A percentile compares a stretch with the other conserved stretches of the same genome.
Evolutionary conservation across 2,329 filamentous ascomycete species (phyloP).

Genomic region (Cladosporium colombiae): DNA sequence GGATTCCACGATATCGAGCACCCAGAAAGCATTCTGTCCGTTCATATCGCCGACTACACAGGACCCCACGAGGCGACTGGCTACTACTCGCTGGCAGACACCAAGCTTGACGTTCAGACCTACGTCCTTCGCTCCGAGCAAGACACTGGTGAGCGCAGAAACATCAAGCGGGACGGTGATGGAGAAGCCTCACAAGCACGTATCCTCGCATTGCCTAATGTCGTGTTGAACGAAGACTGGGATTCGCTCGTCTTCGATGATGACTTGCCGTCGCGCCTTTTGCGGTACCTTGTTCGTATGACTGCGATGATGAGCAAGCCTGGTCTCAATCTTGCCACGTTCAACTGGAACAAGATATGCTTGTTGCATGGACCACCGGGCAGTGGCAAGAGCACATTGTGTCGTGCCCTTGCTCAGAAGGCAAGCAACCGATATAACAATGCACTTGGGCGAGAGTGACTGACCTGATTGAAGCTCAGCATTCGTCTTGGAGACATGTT

Average conservation of each 20-base stretch:
- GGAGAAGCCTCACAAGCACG: constrained; percentile 37
- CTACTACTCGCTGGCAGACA: constrained; percentile 36
- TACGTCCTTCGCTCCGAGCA: constrained; percentile 41
- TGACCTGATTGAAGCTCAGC: not conserved
- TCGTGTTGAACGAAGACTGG: constrained; percentile 46
- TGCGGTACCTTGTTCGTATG: constrained; percentile 43
- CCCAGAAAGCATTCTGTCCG: constrained; percentile 35
- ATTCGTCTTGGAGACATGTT: constrained; percentile 47
- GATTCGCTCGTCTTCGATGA: constrained; percentile 50
- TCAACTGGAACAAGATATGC: constrained; percentile 50
- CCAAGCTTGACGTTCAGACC: constrained; percentile 46
- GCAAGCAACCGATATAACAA: constrained; percentile 32
- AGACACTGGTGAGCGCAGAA: constrained; percentile 29
- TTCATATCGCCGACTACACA: constrained; percentile 44
- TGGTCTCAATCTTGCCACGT: constrained; percentile 40
- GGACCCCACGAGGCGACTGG: constrained; percentile 28
- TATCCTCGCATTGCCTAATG: constrained; percentile 41
- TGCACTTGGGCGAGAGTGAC: not conserved
- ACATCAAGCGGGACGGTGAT: constrained; percentile 29
- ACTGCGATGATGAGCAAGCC: constrained; percentile 38
- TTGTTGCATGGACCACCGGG: constrained; percentile 48
- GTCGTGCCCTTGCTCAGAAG: constrained; percentile 53
- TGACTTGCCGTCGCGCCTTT: constrained; percentile 43
- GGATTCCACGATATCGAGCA: constrained; percentile 30
- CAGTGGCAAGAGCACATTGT: constrained; percentile 47